Percentiles rank a stretch among this genome's conserved stretches.
These are phyloP conservation scores for Amphirosellinia nigrospora DNA, from an alignment of 495 filamentous ascomycete genomes.

Conservation along the genomic window DNA sequence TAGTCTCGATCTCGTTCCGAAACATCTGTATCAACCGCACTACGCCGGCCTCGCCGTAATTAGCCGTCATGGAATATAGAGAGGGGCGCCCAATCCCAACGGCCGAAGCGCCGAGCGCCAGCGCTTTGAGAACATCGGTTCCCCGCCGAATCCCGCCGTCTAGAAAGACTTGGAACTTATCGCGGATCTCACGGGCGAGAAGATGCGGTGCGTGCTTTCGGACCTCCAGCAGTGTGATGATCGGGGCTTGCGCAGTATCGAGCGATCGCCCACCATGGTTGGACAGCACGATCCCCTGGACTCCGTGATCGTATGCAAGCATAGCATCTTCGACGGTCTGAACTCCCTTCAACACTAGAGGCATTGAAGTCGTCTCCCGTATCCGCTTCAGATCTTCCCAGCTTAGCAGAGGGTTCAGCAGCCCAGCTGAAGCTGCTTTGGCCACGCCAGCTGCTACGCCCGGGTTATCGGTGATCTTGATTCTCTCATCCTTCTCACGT, in stretches of 20 bases:
- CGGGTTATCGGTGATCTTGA: constrained; percentile 57
- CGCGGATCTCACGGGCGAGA: constrained; percentile 47
- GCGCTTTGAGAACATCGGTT: constrained; percentile 62
- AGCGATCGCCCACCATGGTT: constrained; percentile 69
- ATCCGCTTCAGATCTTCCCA: constrained; percentile 69
- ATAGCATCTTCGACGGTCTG: constrained; percentile 59
- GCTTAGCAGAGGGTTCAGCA: constrained; percentile 66
- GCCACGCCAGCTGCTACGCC: constrained; percentile 59
- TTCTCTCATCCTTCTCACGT: constrained; percentile 56
- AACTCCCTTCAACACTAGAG: constrained; percentile 64
- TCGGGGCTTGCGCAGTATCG: constrained; percentile 60
- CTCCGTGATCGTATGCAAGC: constrained; percentile 51
- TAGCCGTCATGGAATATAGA: constrained; percentile 57
- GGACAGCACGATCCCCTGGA: constrained; percentile 58
- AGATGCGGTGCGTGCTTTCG: constrained; percentile 49
- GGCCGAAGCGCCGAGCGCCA: constrained; percentile 62
- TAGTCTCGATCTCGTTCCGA: constrained; percentile 70
- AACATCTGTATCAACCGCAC: constrained; percentile 63
- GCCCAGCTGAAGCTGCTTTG: constrained; percentile 63
- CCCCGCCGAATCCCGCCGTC: constrained; percentile 65
- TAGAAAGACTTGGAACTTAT: constrained; percentile 58
- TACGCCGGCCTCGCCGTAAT: constrained; percentile 71
- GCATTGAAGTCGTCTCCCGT: constrained; percentile 44
- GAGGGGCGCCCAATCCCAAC: constrained; percentile 62
- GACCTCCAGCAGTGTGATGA: constrained; percentile 60